Conservation (phyloP, 192 early-diverging fungal species). For the Linnemannia zychae region DNA sequence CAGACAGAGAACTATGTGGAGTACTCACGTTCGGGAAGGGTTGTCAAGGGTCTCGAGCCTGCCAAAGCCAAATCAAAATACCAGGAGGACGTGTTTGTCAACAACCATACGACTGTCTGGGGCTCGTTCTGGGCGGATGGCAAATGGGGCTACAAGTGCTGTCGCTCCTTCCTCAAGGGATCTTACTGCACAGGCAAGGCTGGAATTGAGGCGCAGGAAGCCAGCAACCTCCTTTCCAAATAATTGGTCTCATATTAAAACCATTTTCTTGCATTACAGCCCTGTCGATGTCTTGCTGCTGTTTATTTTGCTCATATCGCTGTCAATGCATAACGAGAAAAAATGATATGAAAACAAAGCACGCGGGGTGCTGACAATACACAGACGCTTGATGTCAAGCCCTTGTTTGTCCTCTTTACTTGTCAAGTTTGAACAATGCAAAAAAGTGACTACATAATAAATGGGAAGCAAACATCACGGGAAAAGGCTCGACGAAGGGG, state of each 20-base stretch:
- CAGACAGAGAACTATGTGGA: conserved; percentile 97
- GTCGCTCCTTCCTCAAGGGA: conserved; percentile 81
- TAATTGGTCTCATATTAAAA: background rate
- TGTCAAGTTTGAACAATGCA: background rate
- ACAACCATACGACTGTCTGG: conserved; percentile 93
- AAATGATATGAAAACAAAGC: background rate
- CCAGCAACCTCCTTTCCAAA: conserved; percentile 28
- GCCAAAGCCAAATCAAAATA: conserved; percentile 88
- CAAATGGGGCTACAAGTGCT: conserved; percentile 97
- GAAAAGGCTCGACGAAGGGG: conserved; percentile 24
- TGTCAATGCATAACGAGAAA: background rate
- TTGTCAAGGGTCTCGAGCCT: conserved; percentile 87
- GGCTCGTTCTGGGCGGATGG: conserved; percentile 97
- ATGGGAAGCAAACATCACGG: background rate
- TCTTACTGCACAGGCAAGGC: conserved; percentile 92
- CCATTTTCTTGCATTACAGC: background rate
- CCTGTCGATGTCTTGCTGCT: no score
- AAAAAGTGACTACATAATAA: background rate
- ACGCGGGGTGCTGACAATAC: background rate
- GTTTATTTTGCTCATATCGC: background rate
- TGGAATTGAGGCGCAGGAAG: conserved; percentile 75
- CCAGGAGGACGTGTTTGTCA: conserved; percentile 87
- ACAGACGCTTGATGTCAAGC: conserved; percentile 13
- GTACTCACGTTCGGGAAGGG: conserved; percentile 91
- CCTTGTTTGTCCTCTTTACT: conserved; percentile 10